Evolutionary conservation across 495 filamentous ascomycete species (phyloP).

Genomic region (Penicillium ochrochloron): DNA sequence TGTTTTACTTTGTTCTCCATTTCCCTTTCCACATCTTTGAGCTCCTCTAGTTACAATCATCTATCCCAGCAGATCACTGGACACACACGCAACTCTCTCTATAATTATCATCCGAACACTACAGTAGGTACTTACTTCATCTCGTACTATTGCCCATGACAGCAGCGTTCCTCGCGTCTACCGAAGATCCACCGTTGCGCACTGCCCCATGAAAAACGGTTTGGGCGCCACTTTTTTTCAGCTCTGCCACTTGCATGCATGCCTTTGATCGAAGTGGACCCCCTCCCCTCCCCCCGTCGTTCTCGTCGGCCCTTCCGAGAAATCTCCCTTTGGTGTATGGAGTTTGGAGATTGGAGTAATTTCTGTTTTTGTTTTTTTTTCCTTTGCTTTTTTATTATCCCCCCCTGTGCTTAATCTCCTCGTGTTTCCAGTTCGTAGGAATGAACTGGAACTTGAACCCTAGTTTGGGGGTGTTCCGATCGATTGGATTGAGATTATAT

Average conservation of each 20-base stretch:
- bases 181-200: conserved; percentile 27
- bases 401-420: background rate
- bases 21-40: background rate
- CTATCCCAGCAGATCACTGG: background rate
- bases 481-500: conserved; percentile 10
- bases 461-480: background rate
- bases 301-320: conserved; percentile 28
- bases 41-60: background rate
- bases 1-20: background rate
- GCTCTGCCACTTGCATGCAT: conserved; percentile 19
- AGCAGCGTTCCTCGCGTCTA: conserved; percentile 33
- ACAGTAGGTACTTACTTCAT: background rate
- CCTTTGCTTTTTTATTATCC: background rate
- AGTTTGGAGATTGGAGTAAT: background rate
- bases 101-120: background rate
- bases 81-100: background rate
- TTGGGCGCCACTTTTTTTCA: conserved; percentile 28
- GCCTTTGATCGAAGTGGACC: conserved; percentile 17
- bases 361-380: background rate
- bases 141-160: conserved; percentile 9
- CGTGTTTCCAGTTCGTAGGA: background rate
- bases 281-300: conserved; percentile 16
- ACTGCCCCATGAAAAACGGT: conserved; percentile 24
- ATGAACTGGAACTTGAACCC: conserved; percentile 1
- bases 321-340: background rate